These are phyloP conservation scores for Ceratocystis ficicola DNA, from an alignment of 2,329 filamentous ascomycete genomes.

Conservation along the genomic window DNA sequence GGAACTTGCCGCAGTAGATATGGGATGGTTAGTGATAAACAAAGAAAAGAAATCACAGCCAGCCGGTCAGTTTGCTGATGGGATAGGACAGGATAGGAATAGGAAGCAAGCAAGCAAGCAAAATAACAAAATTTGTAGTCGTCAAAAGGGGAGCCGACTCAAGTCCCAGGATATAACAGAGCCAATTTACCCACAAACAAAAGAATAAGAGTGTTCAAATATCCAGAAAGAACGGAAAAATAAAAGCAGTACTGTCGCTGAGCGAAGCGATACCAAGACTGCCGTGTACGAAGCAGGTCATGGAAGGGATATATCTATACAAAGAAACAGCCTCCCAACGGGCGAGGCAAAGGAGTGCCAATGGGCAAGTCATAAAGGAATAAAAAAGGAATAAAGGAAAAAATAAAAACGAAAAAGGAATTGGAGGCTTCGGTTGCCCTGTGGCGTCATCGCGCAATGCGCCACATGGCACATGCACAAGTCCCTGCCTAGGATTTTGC, in stretches of 20 bases:
- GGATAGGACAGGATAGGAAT: too few relatives aligned
- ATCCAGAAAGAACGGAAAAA: conserved; percentile 3
- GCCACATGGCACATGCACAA: not conserved
- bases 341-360: not conserved
- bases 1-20: not conserved
- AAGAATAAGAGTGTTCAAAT: not conserved
- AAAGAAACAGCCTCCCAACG: not conserved
- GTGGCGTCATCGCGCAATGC: not conserved
- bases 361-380: not conserved
- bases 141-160: not conserved
- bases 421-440: not conserved
- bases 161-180: conserved; percentile 6
- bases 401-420: not conserved
- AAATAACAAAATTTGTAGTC: not conserved
- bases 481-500: not conserved
- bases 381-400: not conserved
- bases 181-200: conserved; percentile 1
- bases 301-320: conserved; percentile 11
- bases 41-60: not conserved
- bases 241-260: not conserved
- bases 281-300: not conserved
- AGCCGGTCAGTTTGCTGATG: not conserved
- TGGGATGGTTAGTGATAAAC: not conserved
- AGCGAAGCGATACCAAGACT: not conserved
- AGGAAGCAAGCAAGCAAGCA: not conserved